These are phyloP conservation scores for Excoecaria agallocha DNA, from an alignment of 345 rosid species.

Conservation along the genomic window DNA sequence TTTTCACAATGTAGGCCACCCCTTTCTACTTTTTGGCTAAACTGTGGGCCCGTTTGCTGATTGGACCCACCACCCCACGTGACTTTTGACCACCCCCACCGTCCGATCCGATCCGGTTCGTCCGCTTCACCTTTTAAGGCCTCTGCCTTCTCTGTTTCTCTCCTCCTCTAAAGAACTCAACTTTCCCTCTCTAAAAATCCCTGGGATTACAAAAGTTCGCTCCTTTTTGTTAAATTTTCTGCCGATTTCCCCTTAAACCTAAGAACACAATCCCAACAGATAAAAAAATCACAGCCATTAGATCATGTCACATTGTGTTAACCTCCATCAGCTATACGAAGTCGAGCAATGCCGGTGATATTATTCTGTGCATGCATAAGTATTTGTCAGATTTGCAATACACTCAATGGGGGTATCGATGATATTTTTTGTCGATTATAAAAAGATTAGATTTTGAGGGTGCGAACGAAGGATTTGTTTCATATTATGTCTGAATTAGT, in stretches of 20 bases:
- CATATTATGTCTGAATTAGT: constrained; percentile 77
- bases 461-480: not conserved
- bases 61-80: not conserved
- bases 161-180: constrained; percentile 12
- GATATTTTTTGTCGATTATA: constrained; percentile 17
- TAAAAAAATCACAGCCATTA: constrained; percentile 26
- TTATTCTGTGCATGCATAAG: constrained; percentile 32
- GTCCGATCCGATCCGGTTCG: constrained; percentile 16
- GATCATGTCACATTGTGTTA: constrained; percentile 32
- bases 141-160: constrained; percentile 6
- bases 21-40: not conserved
- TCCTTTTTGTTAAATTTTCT: not conserved
- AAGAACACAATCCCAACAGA: not conserved
- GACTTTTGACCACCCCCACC: constrained; percentile 13
- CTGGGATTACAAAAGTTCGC: not conserved
- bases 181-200: not conserved
- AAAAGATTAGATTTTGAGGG: not conserved
- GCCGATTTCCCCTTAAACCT: not conserved
- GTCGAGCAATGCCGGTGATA: constrained; percentile 31
- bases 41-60: not conserved
- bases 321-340: constrained; percentile 31
- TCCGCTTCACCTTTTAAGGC: constrained; percentile 35
- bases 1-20: not conserved
- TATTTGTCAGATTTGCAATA: constrained; percentile 18
- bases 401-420: not conserved